Evolutionary conservation across 805 yeast species (phyloP), one percentile per base, ranked within the genome.

Genomic region (Lipomyces sp.): DNA sequence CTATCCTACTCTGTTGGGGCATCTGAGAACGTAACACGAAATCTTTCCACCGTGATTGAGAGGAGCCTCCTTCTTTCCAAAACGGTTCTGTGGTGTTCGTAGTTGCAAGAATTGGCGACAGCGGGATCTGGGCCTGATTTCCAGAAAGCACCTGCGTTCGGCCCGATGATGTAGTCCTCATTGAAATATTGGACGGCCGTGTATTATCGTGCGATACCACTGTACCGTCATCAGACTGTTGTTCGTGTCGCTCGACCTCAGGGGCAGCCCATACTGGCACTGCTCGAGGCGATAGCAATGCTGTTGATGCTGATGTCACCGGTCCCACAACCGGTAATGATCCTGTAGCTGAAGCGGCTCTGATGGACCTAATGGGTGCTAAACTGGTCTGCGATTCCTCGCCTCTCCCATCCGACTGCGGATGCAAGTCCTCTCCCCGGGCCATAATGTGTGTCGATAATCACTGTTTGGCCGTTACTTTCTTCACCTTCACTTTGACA

Each of bases 71-170:
- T 6, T 42, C 59, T 45, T 42, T 7, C 3, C 29, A n/a, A 24
- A 57, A 11, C 2, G 63, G 68, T 32, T 33, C 30, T 4, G 65
- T 60, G 0, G 68, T 65, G 57, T 65, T 65, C 30, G 64, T 60
- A 1, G 68, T 65, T 2, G 68, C 68, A 37, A 65, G 34, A 13
- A 65, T 62, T 30, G 68, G 68, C 10, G 68, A 65, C 13, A 62
- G 62, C 24, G 60, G 64, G 37, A 11, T 37, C 35, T 10, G 60
- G 42, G 18, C 18, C 51, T 54, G 57, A 11, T 33, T 32, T n/a
- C 24, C 34, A 30, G 57, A 54, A n/a, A 24, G 6, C 29, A 18
- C n/a, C n/a, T 55, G 33, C 56, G 60, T 30, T 42, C 60, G 63
- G 51, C 63, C 63, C 59, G 37, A 59, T 53, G 48, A 42, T n/a